phyloP scores from a whole-genome alignment of 768 basidiomycete species.

The Russula abietina region DNA sequence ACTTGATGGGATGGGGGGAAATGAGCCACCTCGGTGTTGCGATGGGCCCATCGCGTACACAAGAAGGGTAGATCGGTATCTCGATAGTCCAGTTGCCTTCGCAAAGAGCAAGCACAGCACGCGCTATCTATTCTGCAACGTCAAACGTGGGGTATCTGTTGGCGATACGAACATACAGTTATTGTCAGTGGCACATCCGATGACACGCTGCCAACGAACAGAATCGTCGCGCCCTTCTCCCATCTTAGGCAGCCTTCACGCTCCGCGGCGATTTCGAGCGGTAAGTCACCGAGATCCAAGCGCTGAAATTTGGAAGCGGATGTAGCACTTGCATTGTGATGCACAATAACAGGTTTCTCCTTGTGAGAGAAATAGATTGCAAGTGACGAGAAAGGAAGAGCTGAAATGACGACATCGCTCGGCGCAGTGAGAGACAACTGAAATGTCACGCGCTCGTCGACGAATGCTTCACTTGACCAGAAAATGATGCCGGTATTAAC shows the following conservation, averaged over 20 bases:
- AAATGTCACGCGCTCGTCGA: slow-evolving; percentile 62
- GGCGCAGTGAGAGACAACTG: slow-evolving; percentile 65
- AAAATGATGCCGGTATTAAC: slow-evolving; percentile 66
- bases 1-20: slow-evolving; percentile 47
- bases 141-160: neutral
- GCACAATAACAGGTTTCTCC: slow-evolving; percentile 45
- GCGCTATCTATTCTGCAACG: slow-evolving; percentile 32
- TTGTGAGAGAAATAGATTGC: slow-evolving; percentile 52
- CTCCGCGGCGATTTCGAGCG: slow-evolving; percentile 22
- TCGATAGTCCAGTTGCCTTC: slow-evolving; percentile 65
- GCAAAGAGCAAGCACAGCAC: slow-evolving; percentile 46
- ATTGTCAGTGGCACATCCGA: slow-evolving; percentile 47
- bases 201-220: slow-evolving; percentile 56
- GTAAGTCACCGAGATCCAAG: slow-evolving; percentile 44
- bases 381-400: slow-evolving; percentile 57
- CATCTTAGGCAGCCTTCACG: slow-evolving; percentile 49
- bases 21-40: slow-evolving; percentile 49
- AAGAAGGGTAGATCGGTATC: slow-evolving; percentile 46
- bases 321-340: slow-evolving; percentile 32
- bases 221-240: slow-evolving; percentile 45
- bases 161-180: slow-evolving; percentile 39
- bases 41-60: slow-evolving; percentile 32
- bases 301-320: slow-evolving; percentile 32
- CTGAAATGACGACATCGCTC: slow-evolving; percentile 41
- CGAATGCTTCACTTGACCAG: slow-evolving; percentile 57